Base-by-base conservation (phyloP, 1,284 basidiomycete genomes). In the Sporisorium scitamineum region DNA sequence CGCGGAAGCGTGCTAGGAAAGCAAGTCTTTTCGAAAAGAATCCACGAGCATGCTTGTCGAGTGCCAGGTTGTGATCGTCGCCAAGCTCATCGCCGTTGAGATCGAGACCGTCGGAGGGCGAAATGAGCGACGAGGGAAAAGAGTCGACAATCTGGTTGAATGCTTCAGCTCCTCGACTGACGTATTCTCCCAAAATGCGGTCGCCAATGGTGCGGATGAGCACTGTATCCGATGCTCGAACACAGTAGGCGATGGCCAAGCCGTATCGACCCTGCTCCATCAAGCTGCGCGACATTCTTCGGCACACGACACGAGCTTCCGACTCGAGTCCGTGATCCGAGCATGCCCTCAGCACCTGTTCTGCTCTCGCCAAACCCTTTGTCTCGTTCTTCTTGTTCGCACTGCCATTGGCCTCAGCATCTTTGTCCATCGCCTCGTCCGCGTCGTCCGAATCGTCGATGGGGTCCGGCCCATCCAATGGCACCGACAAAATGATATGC, bases 401-500 rank as follows among this genome's bases (percentile, higher is more conserved):
- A 13, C 8, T 54, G 34, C 41, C 87, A 11, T 82, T 82, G 26
- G 90, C 90, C 22, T 91, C 90, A 5, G 59, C 67, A 11, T 59
- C 66, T 11, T 66, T 64, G 16, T 76, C 71, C 48, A 78, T 80
- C 13, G 67, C 78, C 11, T 70, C 65, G 10, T 63, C 67, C 7
- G 18, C 62, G 18, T 68, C 71, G 4, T 78, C 72, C 20, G 60
- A 70, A 10, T 69, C 73, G 3, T 63, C 69, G 3, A 11, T 42
- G 29, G 61, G 53, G n/a, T 44, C 47, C 10, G 70, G 60, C 5
- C 58, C 59, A 2, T 68, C 55, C 29, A 82, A 42, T 8, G 82
- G 82, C n/a, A 85, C 83, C 14, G 66, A 65, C 29, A 85, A 74
- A n/a, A 85, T 57, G 20, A 84, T 64, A 11, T 70, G 64, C 11